Conservation (phyloP, 805 yeast species). For the Pichia ethanolica region DNA sequence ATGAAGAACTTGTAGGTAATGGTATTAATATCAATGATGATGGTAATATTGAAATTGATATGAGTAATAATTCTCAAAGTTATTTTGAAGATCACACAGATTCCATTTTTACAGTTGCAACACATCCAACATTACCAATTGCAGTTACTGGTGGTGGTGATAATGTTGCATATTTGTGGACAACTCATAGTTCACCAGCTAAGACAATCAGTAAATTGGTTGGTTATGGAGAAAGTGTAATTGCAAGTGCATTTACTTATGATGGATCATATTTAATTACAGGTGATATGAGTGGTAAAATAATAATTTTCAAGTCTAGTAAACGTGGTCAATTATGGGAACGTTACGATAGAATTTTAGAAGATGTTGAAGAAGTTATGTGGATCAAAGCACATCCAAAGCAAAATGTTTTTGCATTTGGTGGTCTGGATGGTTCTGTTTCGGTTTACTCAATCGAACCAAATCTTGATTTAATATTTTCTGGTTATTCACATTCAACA, state of each 20-base stretch:
- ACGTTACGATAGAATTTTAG: conserved; percentile 31
- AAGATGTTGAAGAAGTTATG: conserved; percentile 84
- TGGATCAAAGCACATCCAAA: conserved; percentile 80
- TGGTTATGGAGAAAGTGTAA: conserved; percentile 85
- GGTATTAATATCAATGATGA: conserved; percentile 29
- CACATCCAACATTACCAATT: conserved; percentile 79
- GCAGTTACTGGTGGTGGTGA: conserved; percentile 97
- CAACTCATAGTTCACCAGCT: conserved; percentile 82
- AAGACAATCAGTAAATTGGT: conserved; percentile 64
- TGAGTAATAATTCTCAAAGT: conserved; percentile 82
- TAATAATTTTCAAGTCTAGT: conserved; percentile 61
- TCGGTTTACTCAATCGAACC: conserved; percentile 82
- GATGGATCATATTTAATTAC: conserved; percentile 79
- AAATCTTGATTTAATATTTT: conserved; percentile 60
- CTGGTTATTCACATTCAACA: conserved; percentile 71
- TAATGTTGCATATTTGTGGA: conserved; percentile 84
- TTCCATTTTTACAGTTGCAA: conserved; percentile 72
- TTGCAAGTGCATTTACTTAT: conserved; percentile 72
- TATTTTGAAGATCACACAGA: conserved; percentile 89
- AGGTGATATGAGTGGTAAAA: conserved; percentile 91
- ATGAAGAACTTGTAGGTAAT: conserved; percentile 2
- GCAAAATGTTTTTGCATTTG: conserved; percentile 76
- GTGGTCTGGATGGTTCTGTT: conserved; percentile 87
- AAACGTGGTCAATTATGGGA: conserved; percentile 86
- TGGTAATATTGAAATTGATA: conserved; percentile 65